These are phyloP conservation scores for Camellia lanceoleosa DNA, from an alignment of 148 eudicot species.

Conservation along the genomic window DNA sequence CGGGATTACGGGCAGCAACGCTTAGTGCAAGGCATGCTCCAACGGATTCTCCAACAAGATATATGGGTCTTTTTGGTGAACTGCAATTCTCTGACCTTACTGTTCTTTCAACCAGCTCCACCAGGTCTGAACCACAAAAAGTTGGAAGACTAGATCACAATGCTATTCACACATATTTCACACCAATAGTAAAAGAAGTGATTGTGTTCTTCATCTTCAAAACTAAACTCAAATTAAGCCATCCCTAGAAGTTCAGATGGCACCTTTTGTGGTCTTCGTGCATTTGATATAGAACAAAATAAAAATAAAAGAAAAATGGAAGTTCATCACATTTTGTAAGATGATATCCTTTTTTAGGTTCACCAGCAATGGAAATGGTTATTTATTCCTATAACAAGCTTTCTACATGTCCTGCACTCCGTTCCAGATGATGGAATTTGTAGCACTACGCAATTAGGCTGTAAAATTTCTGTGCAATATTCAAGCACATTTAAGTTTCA, in stretches of 20 bases:
- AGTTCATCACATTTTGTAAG: not conserved
- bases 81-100: constrained; percentile 42
- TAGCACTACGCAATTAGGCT: not conserved
- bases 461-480: not conserved
- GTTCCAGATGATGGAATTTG: not conserved
- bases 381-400: not conserved
- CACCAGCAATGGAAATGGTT: not conserved
- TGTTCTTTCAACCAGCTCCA: constrained; percentile 52
- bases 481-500: not conserved
- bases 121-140: constrained; percentile 39
- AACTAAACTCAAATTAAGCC: not conserved
- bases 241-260: not conserved
- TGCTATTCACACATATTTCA: not conserved
- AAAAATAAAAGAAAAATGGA: not conserved
- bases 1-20: constrained; percentile 70
- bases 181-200: not conserved
- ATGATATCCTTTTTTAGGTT: not conserved
- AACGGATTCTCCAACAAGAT: constrained; percentile 74
- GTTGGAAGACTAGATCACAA: not conserved
- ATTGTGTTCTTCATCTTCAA: constrained; percentile 1
- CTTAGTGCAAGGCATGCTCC: constrained; percentile 88
- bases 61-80: constrained; percentile 63
- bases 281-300: not conserved
- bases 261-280: not conserved
- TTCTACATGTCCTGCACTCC: not conserved